Base-by-base conservation (phyloP, 2,329 filamentous ascomycete species). In the Myriangium duriaei region DNA sequence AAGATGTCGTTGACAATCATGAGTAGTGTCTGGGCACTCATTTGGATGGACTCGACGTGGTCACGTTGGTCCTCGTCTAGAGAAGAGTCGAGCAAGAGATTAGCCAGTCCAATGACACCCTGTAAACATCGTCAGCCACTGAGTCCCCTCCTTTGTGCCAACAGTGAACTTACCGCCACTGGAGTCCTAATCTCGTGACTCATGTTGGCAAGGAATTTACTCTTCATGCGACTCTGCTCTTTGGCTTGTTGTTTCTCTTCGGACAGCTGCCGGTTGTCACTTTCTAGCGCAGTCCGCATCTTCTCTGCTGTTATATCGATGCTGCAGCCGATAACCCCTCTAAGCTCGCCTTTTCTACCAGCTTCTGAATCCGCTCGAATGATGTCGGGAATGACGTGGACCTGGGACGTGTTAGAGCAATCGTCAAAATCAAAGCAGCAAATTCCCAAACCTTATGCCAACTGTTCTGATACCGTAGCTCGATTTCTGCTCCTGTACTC, bases 171-270 rank as follows among this genome's bases (percentile, higher is more conserved):
- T 37, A 37, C 34, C 3, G 42, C 32, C 3, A 43, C 40, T 2
- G 42, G 42, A 6, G 42, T 43, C 11, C 42, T 29, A 29, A 43
- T 38, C 34, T 43, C 42, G 17, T 43, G 42, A n/a, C 32, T 32
- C 42, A 43, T 43, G 30, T 43, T 43, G 3, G 41, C 41, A 10
- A 42, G 35, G 14, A 42, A 42, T 15, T 42, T 31, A 28, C 40
- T 42, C 31, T 42, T 42, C 35, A 42, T 34, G 15, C 34, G 19
- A 4, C 12, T 34, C 16, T 37, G 21, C 15, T 42, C 40, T 15
- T 38, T 42, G 12, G 40, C 40, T 4, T 24, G 30, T 30, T 36
- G 39, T 18, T 41, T 36, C 16, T 34, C 31, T 30, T 37, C 34
- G 7, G 21, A 15, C 2, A 42, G 31, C 4, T 26, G 35, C 21